Evolutionary conservation across 192 early-diverging fungal species (phyloP).

Genomic region (Umbelopsis sp.): DNA sequence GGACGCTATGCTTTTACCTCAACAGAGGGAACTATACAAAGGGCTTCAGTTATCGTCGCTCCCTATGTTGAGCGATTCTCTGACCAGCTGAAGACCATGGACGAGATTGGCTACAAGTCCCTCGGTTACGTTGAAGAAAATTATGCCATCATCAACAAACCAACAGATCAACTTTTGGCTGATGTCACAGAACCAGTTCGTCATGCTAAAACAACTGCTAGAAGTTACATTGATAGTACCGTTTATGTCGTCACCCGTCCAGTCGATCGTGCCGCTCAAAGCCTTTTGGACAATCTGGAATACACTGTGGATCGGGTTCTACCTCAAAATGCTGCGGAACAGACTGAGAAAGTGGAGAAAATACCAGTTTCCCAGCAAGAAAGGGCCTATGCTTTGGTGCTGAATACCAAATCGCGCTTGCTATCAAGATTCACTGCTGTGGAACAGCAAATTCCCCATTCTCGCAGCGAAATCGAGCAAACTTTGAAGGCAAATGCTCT

Average conservation of each 20-base stretch:
- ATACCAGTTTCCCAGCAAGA: background rate
- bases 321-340: background rate
- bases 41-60: slow-evolving; percentile 21
- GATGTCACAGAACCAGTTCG: slow-evolving; percentile 52
- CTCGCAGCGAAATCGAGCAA: slow-evolving; percentile 21
- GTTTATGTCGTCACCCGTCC: slow-evolving; percentile 61
- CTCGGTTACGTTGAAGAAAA: slow-evolving; percentile 61
- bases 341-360: too few relatives aligned
- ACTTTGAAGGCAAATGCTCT: slow-evolving; percentile 27
- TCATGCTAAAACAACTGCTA: slow-evolving; percentile 41
- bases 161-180: slow-evolving; percentile 63
- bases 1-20: slow-evolving; percentile 31
- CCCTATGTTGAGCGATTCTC: slow-evolving; percentile 49
- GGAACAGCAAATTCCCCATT: slow-evolving; percentile 28
- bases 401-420: slow-evolving; percentile 3
- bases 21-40: slow-evolving; percentile 28
- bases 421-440: background rate
- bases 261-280: slow-evolving; percentile 51
- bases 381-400: background rate
- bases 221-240: slow-evolving; percentile 53
- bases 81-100: slow-evolving; percentile 54
- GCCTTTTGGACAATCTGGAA: slow-evolving; percentile 11
- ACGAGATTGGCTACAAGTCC: slow-evolving; percentile 65
- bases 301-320: background rate
- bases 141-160: slow-evolving; percentile 65